These are phyloP conservation scores for Penicillium mononematosum DNA, from an alignment of 495 filamentous ascomycete genomes.

Conservation along the genomic window DNA sequence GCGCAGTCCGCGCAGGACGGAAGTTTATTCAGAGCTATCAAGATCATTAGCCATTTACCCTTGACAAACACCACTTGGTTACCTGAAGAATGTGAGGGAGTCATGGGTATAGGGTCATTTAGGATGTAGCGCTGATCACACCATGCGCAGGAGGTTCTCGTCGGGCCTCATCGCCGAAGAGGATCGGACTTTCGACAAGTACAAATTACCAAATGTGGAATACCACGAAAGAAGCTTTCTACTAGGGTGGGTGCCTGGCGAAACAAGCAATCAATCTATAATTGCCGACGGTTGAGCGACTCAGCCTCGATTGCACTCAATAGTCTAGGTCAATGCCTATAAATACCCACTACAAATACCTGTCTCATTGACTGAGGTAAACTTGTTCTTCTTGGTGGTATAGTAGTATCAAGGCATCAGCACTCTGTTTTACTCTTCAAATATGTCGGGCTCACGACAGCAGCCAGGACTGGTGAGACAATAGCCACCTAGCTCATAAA, in stretches of 20 bases:
- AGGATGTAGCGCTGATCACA: not conserved
- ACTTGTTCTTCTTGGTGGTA: not conserved
- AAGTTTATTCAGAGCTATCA: not conserved
- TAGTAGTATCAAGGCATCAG: not conserved
- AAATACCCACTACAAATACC: not conserved
- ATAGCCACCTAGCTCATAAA: not conserved
- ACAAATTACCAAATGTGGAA: not conserved
- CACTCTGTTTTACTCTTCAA: not conserved
- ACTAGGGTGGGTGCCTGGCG: not conserved
- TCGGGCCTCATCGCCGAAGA: no score
- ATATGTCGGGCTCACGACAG: constrained; percentile 9
- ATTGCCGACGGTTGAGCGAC: not conserved
- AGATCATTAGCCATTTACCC: not conserved
- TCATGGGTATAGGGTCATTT: not conserved
- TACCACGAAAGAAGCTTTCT: not conserved
- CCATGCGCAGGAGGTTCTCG: not conserved
- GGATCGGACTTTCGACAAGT: not conserved
- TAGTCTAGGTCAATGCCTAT: not conserved
- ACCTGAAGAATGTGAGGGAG: not conserved
- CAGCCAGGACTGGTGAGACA: constrained; percentile 14
- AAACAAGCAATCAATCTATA: not conserved
- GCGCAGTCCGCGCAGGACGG: not conserved
- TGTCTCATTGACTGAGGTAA: not conserved
- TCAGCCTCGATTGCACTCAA: not conserved
- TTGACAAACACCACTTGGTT: not conserved